These are phyloP conservation scores for Nicotiana tomentosiformis DNA, from an alignment of 257 asterid species.

Conservation along the genomic window DNA sequence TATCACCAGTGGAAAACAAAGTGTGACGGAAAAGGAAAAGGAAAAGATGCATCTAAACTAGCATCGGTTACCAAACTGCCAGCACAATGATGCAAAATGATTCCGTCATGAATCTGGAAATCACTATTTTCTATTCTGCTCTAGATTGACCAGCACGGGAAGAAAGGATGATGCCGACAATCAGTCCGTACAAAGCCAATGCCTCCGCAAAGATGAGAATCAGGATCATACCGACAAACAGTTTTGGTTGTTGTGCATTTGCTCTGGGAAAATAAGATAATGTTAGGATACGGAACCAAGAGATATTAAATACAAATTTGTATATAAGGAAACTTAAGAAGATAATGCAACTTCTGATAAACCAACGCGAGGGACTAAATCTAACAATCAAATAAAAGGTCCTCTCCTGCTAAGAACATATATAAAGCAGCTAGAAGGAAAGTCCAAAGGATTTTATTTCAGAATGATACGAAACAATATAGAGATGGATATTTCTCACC, in stretches of 20 bases:
- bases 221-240: slow-evolving; percentile 7
- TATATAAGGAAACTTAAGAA: background rate
- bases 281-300: background rate
- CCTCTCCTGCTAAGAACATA: background rate
- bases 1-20: slow-evolving; percentile 7
- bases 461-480: background rate
- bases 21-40: background rate
- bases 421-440: background rate
- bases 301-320: background rate
- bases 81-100: background rate
- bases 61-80: background rate
- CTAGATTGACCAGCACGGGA: slow-evolving; percentile 11
- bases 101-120: background rate
- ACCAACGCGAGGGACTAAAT: background rate
- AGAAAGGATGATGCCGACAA: slow-evolving; percentile 7
- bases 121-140: background rate
- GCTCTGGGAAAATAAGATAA: background rate
- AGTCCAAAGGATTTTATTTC: background rate
- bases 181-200: slow-evolving; percentile 5
- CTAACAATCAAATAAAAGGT: background rate
- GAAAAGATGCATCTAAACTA: background rate
- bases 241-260: slow-evolving; percentile 8
- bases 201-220: slow-evolving; percentile 8
- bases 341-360: background rate
- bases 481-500: background rate